Evolutionary conservation across 805 yeast genomes (phyloP).

Genomic region (Komagataella populi): DNA sequence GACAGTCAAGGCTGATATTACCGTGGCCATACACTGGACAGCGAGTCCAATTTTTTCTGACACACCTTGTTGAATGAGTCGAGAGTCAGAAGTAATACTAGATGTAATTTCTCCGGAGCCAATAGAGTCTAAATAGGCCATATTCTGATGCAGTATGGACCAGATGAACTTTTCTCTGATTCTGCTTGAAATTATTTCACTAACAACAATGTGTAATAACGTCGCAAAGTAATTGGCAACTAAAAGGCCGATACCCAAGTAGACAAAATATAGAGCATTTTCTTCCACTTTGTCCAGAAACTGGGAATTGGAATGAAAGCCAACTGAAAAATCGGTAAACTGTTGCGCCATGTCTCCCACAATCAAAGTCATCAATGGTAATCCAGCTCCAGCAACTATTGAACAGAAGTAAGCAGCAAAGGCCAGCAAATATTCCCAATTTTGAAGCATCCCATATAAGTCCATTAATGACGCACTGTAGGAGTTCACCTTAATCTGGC

Average conservation of each 20-base stretch:
- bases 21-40: slow-evolving; percentile 20
- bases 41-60: slow-evolving; percentile 25
- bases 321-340: slow-evolving; percentile 17
- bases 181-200: slow-evolving; percentile 23
- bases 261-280: slow-evolving; percentile 22
- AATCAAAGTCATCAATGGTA: slow-evolving; percentile 25
- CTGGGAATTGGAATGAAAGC: slow-evolving; percentile 7
- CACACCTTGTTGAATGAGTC: slow-evolving; percentile 24
- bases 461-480: neutral
- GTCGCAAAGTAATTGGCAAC: slow-evolving; percentile 18
- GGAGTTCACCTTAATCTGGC: neutral
- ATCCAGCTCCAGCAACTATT: slow-evolving; percentile 21
- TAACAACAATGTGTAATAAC: slow-evolving; percentile 20
- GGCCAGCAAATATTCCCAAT: slow-evolving; percentile 15
- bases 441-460: neutral
- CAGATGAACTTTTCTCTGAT: slow-evolving; percentile 20
- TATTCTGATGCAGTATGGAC: slow-evolving; percentile 23
- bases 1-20: slow-evolving; percentile 19
- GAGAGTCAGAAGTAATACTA: slow-evolving; percentile 25
- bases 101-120: slow-evolving; percentile 28
- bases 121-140: slow-evolving; percentile 24
- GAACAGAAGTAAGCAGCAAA: slow-evolving; percentile 17
- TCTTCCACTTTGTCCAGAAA: slow-evolving; percentile 20
- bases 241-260: slow-evolving; percentile 22
- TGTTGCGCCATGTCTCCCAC: slow-evolving; percentile 23